These are phyloP conservation scores for Phytophthora uliginosa DNA, from an alignment of 352 stramenopile genomes.

Conservation along the genomic window DNA sequence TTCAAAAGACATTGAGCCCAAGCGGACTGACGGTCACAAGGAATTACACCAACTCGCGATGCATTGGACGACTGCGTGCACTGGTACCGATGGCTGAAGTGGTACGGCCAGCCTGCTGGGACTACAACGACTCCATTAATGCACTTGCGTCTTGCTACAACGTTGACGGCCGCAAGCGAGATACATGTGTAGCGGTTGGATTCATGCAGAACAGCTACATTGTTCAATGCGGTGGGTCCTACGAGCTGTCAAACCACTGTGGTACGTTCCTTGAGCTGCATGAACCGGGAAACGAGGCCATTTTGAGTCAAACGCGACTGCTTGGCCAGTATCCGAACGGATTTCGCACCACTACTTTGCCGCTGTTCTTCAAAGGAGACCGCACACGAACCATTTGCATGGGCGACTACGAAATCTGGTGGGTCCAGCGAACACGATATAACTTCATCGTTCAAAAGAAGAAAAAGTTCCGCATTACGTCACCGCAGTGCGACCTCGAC, in stretches of 20 bases:
- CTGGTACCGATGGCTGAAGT: constrained; percentile 60
- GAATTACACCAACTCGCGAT: constrained; percentile 66
- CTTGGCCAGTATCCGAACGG: constrained; percentile 77
- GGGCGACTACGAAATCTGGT: constrained; percentile 89
- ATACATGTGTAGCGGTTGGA: constrained; percentile 76
- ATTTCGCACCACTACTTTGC: constrained; percentile 81
- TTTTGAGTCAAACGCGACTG: constrained; percentile 79
- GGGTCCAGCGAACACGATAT: constrained; percentile 84
- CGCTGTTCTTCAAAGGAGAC: constrained; percentile 78
- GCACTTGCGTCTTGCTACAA: constrained; percentile 68
- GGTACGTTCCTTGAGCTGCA: constrained; percentile 91
- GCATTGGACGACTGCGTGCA: constrained; percentile 58
- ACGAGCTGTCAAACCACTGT: constrained; percentile 82
- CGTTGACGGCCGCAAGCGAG: constrained; percentile 66
- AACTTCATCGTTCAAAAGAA: constrained; percentile 89
- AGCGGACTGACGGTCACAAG: constrained; percentile 54
- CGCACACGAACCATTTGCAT: constrained; percentile 68
- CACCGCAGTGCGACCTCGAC: constrained; percentile 84
- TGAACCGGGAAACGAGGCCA: constrained; percentile 64
- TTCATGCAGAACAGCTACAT: constrained; percentile 90
- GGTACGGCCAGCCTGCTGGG: constrained; percentile 82
- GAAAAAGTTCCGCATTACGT: constrained; percentile 74
- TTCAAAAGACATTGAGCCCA: constrained; percentile 65
- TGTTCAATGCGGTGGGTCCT: constrained; percentile 71
- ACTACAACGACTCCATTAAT: constrained; percentile 83